These are phyloP conservation scores for Neofusicoccum sp. DNA, from an alignment of 2,329 filamentous ascomycete species.

Conservation along the genomic window DNA sequence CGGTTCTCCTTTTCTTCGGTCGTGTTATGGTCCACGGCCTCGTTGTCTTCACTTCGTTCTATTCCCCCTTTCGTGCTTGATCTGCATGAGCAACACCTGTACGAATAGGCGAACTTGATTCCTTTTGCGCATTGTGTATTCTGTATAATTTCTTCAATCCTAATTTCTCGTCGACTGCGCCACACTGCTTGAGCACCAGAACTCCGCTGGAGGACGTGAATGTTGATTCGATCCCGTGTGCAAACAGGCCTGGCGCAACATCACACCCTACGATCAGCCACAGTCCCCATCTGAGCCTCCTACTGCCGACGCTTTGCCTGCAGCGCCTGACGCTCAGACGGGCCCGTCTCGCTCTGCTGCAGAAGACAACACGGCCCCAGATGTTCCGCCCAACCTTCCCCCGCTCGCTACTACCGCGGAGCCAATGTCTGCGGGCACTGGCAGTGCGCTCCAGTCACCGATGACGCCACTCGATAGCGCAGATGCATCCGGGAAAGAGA, in stretches of 20 bases:
- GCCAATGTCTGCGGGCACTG: neutral
- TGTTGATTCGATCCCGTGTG: conserved; percentile 16
- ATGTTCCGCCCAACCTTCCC: neutral
- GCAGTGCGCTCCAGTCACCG: neutral
- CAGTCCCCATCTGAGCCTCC: neutral
- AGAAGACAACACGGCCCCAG: neutral
- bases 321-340: neutral
- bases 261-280: neutral
- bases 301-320: neutral
- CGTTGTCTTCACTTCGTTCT: neutral
- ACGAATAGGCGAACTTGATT: conserved; percentile 14
- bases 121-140: conserved; percentile 8
- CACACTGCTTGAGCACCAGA: conserved; percentile 2
- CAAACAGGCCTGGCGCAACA: conserved; percentile 13
- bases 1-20: neutral
- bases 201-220: conserved; percentile 12
- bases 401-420: neutral
- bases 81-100: conserved; percentile 9
- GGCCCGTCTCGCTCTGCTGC: neutral
- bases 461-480: neutral
- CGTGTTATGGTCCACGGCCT: neutral
- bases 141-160: conserved; percentile 18
- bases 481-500: neutral
- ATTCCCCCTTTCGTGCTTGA: neutral
- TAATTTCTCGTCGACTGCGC: conserved; percentile 15